Evolutionary conservation across 2,329 filamentous ascomycete genomes (phyloP), one percentile per base, ranked within the genome.

Genomic region (Myriosclerotinia curreyana): DNA sequence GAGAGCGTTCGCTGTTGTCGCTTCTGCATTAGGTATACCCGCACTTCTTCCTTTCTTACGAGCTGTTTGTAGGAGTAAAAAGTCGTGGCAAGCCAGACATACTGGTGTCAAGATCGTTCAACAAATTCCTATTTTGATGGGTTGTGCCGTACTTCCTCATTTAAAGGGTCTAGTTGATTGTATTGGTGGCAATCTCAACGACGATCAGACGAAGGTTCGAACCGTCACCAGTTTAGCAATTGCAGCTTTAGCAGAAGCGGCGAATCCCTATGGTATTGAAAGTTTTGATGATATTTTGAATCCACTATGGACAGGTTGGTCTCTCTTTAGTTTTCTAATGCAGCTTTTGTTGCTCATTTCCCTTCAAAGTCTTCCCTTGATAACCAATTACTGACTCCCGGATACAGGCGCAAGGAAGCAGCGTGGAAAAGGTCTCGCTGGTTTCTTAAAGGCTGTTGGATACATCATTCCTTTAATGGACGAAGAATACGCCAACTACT

Each of bases 391-490:
- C 20, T 31, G 28, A 31, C 28, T 6, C 28, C 28, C 28, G 28
- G 8, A 44, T 46, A 12, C n/a, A 14, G n/a, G 44, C 12, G 44
- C 44, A 3, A n/a, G 94, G 68, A 97, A 97, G 79, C 95, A 99
- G 78, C 88, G 95, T 74, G 95, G 95, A 68, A 99, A 99, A 76
- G 93, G 94, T 71, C 83, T 99, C 52, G 94, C 95, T 31, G 94
- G 92, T 17, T 99, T 97, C 77, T 81, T 99, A 67, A 99, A 99
- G 79, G 95, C 95, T 54, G 94, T 99, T 51, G 95, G 95, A 34
- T 98, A 95, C 76, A 96, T 99, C 74, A 98, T 99, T 68, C 95
- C 95, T 5, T 84, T 99, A 60, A 99, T 99, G 95, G 95, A 99
- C 79, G 95, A 99, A 77, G 95, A 99, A 75, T 98, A 97, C 76